These are phyloP conservation scores for Phaffia tasmanica DNA, from an alignment of 768 basidiomycete genomes.

Conservation along the genomic window DNA sequence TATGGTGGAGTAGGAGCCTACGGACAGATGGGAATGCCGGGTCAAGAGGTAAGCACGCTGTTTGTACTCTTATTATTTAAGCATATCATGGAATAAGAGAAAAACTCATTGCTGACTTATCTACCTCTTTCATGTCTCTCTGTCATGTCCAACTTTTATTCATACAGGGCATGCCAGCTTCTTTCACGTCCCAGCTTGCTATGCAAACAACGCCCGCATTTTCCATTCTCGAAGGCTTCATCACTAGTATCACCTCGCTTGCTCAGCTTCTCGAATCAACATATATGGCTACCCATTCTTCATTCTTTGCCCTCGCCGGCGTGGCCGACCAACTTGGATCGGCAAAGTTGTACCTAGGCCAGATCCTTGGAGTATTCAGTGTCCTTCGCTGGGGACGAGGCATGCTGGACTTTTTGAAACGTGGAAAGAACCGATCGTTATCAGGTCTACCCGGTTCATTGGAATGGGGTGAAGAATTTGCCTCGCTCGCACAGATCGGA, in stretches of 20 bases:
- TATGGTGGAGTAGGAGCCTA: constrained; percentile 38
- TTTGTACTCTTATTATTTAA: constrained; percentile 36
- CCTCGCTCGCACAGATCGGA: constrained; percentile 32
- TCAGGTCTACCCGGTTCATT: neutral
- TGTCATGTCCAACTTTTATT: neutral
- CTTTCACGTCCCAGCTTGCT: constrained; percentile 78
- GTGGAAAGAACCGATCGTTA: neutral
- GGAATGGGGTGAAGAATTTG: constrained; percentile 24
- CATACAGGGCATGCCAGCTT: constrained; percentile 45
- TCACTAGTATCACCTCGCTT: constrained; percentile 86
- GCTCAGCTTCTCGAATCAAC: constrained; percentile 96
- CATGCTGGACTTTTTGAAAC: constrained; percentile 53
- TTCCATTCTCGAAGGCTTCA: constrained; percentile 81
- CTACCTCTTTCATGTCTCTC: neutral
- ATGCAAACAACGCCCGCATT: constrained; percentile 85
- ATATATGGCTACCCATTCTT: constrained; percentile 92
- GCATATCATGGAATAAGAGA: neutral
- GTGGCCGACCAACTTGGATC: constrained; percentile 91
- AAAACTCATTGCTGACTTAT: neutral
- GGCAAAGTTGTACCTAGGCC: constrained; percentile 80
- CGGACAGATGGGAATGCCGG: constrained; percentile 39
- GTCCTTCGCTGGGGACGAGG: constrained; percentile 48
- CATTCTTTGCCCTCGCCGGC: constrained; percentile 66
- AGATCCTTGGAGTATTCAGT: constrained; percentile 84
- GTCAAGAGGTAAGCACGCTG: constrained; percentile 32